These are phyloP conservation scores for Acanthamoeba royreba DNA, from an alignment of 208 protist genomes.

Conservation along the genomic window DNA sequence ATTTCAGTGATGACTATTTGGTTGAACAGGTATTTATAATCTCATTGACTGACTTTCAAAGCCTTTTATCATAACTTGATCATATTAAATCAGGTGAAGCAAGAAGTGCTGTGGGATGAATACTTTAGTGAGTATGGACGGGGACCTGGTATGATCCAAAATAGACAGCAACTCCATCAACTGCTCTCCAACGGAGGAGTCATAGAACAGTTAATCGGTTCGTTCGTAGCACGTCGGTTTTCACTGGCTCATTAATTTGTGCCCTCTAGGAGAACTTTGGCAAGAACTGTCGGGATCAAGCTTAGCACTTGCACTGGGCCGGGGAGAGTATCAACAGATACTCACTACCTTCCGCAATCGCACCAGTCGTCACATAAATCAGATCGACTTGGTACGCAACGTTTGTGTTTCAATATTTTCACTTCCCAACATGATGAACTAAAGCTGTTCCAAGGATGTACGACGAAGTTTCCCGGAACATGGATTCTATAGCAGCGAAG, in stretches of 20 bases:
- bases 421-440: too few species aligned
- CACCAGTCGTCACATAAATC: not conserved
- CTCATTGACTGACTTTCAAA: too few species aligned
- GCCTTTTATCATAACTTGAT: not conserved
- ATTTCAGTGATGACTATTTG: constrained; percentile 28
- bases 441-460: not conserved
- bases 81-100: not conserved
- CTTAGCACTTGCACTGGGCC: not conserved
- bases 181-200: constrained; percentile 27
- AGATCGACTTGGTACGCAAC: not conserved
- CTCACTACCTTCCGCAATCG: not conserved
- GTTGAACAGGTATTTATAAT: not conserved
- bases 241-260: not conserved
- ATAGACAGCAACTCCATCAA: constrained; percentile 13
- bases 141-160: not conserved
- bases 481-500: constrained; percentile 26
- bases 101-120: constrained; percentile 20
- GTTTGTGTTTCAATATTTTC: not conserved
- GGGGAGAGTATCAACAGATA: constrained; percentile 5
- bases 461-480: constrained; percentile 14
- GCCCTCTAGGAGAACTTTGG: not conserved
- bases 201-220: constrained; percentile 8
- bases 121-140: constrained; percentile 19
- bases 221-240: not conserved
- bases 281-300: not conserved